Base-by-base conservation (phyloP, 352 stramenopile genomes). In the Saprolegnia diclina region DNA sequence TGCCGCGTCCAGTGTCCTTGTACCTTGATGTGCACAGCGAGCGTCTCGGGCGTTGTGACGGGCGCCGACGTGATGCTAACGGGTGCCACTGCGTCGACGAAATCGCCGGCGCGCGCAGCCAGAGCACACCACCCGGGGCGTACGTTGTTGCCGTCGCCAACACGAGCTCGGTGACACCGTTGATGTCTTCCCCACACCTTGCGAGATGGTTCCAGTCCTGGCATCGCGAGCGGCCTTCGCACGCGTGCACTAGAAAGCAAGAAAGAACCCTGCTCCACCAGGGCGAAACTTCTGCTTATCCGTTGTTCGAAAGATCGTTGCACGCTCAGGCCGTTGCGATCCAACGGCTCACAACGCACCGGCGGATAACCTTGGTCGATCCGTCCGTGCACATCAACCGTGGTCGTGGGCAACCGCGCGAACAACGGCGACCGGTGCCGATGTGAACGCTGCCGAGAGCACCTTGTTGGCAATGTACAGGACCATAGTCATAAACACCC, bases 61-160 rank as follows among this genome's bases (percentile, higher is more conserved):
- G 85, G 85, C 16, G 85, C 90, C 38, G 83, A 91, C 52, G 82
- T 93, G 73, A 91, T 91, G 81, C 91, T 76, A 93, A 93, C 67
- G 85, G 85, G 54, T 94, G 86, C 83, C 84, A 94, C 71, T 94
- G 81, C 38, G 78, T 85, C 59, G 77, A 70, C 18, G 86, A 92
- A 48, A 94, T 68, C 65, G 90, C 45, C 16, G 86, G 86, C 46
- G 90, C 77, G 38, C 80, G 83, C 32, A 94, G 65, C 71, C 91
- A 94, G 22, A 94, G 77, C 54, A 91, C 90, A 71, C 92, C 83
- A 11, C 83, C 82, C 35, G 48, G 10, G 22, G 78, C 78, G 64
- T 88, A 88, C 5, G 77, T 79, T 56, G 83, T 87, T 40, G 89
- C 79, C 29, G 21, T 38, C 21, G 32, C 21, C 52, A 59, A 19